Conservation (phyloP, 495 filamentous ascomycete genomes). For the Geopyxis carbonaria region DNA sequence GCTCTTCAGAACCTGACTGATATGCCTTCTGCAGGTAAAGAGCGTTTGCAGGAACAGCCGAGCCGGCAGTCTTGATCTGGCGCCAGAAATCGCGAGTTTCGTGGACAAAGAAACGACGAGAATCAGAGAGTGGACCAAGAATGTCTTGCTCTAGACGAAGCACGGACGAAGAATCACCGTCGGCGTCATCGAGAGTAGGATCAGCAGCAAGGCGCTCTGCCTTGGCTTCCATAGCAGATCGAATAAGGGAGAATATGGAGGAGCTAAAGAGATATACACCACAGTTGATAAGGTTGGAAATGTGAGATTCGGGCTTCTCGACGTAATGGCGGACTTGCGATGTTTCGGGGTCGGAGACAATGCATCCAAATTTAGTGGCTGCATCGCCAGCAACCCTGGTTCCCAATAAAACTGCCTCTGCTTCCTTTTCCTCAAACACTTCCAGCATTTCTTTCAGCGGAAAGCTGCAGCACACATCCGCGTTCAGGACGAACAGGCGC, state of each 20-base stretch:
- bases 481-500: slow-evolving; percentile 92
- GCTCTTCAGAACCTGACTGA: slow-evolving; percentile 66
- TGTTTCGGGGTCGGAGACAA: slow-evolving; percentile 87
- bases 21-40: slow-evolving; percentile 92
- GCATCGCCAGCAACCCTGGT: slow-evolving; percentile 84
- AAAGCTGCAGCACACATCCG: slow-evolving; percentile 98
- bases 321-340: slow-evolving; percentile 97
- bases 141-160: slow-evolving; percentile 97
- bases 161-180: slow-evolving; percentile 69
- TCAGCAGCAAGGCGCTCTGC: slow-evolving; percentile 81
- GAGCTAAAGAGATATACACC: slow-evolving; percentile 95
- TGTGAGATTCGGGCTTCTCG: slow-evolving; percentile 96
- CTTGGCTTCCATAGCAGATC: slow-evolving; percentile 87
- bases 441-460: slow-evolving; percentile 63
- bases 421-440: slow-evolving; percentile 83
- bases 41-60: slow-evolving; percentile 91
- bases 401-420: slow-evolving; percentile 92
- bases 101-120: slow-evolving; percentile 94
- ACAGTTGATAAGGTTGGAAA: slow-evolving; percentile 98
- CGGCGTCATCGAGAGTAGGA: slow-evolving; percentile 79
- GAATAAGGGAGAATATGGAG: slow-evolving; percentile 91
- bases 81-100: slow-evolving; percentile 99
- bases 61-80: slow-evolving; percentile 98
- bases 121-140: slow-evolving; percentile 87
- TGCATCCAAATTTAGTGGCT: slow-evolving; percentile 92